Conservation (phyloP, 2,329 filamentous ascomycete genomes). For the Tolypocladium pustulatum region DNA sequence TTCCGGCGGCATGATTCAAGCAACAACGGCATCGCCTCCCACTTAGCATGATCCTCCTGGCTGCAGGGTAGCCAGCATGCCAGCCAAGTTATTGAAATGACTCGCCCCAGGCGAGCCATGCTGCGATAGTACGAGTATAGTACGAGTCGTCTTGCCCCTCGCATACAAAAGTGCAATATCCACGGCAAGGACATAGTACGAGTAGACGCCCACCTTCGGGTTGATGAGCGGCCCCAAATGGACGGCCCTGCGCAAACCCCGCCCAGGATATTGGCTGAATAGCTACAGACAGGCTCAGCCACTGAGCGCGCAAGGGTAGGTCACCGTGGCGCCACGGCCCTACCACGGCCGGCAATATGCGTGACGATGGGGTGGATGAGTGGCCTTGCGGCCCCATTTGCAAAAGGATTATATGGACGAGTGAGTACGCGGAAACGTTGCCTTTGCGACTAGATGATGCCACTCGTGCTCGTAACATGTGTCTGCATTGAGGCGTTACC, state of each 20-base stretch:
- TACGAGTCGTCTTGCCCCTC: no score
- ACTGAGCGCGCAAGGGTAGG: background rate
- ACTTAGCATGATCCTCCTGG: background rate
- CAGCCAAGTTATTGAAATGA: background rate
- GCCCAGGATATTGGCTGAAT: background rate
- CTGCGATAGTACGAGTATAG: no score
- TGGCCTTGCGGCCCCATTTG: background rate
- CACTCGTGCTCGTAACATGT: background rate
- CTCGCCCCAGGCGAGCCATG: background rate
- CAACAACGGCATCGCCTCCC: background rate
- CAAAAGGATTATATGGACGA: no score
- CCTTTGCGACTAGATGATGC: background rate
- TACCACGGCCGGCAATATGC: background rate
- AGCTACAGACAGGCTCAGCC: background rate
- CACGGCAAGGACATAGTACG: background rate
- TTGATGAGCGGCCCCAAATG: background rate
- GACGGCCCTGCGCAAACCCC: background rate
- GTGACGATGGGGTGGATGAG: background rate
- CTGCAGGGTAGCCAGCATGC: background rate
- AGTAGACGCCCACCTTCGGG: background rate
- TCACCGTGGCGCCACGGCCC: background rate
- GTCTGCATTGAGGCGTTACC: background rate
- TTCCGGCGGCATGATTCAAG: background rate
- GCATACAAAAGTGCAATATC: background rate
- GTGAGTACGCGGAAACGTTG: background rate